Percentiles rank a stretch among this genome's conserved stretches.
These are phyloP conservation scores for Gynochthodes officinalis DNA, from an alignment of 257 asterid species.

Conservation along the genomic window DNA sequence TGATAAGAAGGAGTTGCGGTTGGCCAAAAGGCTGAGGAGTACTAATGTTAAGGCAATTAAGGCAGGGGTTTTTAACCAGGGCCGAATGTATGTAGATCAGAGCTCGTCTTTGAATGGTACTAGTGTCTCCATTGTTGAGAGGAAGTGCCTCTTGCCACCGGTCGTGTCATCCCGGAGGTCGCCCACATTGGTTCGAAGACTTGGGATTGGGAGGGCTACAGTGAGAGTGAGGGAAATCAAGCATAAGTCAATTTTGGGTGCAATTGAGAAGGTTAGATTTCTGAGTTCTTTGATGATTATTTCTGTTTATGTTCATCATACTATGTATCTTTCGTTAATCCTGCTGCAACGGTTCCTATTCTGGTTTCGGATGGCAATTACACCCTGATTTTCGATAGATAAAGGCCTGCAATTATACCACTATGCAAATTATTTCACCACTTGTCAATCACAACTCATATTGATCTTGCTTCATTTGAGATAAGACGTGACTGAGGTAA, in stretches of 20 bases:
- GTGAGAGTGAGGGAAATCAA: slow-evolving; percentile 52
- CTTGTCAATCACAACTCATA: no score
- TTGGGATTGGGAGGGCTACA: slow-evolving; percentile 51
- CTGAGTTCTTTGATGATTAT: neutral
- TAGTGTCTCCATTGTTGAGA: slow-evolving; percentile 32
- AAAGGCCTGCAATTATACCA: no score
- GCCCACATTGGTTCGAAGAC: slow-evolving; percentile 30
- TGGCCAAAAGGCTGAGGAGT: slow-evolving; percentile 46
- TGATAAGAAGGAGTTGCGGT: slow-evolving; percentile 37
- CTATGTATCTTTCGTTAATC: neutral
- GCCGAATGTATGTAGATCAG: slow-evolving; percentile 25
- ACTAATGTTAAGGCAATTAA: neutral
- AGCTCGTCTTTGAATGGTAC: slow-evolving; percentile 9
- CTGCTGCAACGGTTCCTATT: no score
- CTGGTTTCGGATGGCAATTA: no score
- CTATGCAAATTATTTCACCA: no score
- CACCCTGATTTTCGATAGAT: no score
- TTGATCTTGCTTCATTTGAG: no score
- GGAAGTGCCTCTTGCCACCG: slow-evolving; percentile 56
- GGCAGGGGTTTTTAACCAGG: slow-evolving; percentile 4
- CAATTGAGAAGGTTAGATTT: slow-evolving; percentile 57
- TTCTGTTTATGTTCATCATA: neutral
- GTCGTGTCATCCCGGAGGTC: slow-evolving; percentile 28
- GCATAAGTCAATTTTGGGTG: slow-evolving; percentile 52
- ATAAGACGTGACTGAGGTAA: no score